phyloP scores from a whole-genome alignment of 2,329 filamentous ascomycete genomes.

The Trichoderma harzianum region DNA sequence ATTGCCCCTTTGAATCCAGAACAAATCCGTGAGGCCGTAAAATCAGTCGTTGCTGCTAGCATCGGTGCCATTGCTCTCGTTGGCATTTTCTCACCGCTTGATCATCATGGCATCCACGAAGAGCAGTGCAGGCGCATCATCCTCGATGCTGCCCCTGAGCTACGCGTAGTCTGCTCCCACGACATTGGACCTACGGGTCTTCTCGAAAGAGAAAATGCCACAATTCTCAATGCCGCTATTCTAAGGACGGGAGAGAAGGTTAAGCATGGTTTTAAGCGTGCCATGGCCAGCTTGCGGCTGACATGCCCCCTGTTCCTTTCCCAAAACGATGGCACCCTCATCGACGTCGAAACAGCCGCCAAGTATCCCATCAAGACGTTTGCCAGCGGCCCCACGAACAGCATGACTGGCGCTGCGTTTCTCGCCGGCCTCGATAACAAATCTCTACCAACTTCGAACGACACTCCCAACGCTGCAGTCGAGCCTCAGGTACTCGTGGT shows the following conservation, averaged over 20 bases:
- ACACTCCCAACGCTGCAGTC: neutral
- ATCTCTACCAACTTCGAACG: neutral
- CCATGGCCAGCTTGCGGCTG: slow-evolving; percentile 42
- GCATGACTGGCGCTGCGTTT: slow-evolving; percentile 52
- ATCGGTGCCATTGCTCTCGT: slow-evolving; percentile 41
- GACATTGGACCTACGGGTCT: slow-evolving; percentile 44
- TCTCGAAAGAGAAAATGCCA: slow-evolving; percentile 50
- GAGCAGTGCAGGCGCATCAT: slow-evolving; percentile 38
- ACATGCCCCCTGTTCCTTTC: slow-evolving; percentile 47
- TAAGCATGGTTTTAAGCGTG: slow-evolving; percentile 45
- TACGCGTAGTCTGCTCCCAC: slow-evolving; percentile 42
- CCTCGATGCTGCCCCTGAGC: slow-evolving; percentile 32
- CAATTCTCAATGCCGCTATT: slow-evolving; percentile 53
- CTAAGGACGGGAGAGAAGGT: slow-evolving; percentile 45
- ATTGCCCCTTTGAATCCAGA: slow-evolving; percentile 37
- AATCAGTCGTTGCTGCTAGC: slow-evolving; percentile 34
- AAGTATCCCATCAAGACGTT: slow-evolving; percentile 52
- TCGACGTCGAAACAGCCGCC: slow-evolving; percentile 45
- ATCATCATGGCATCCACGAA: slow-evolving; percentile 40
- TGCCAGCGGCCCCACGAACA: slow-evolving; percentile 53
- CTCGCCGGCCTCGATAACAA: slow-evolving; percentile 45
- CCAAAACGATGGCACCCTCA: slow-evolving; percentile 53
- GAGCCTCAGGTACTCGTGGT: slow-evolving; percentile 45
- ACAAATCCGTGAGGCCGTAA: slow-evolving; percentile 35
- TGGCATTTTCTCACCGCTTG: slow-evolving; percentile 46